Evolutionary conservation across 257 asterid species (phyloP), one percentile per base, ranked within the genome.

Genomic region (Paulownia fortunei): DNA sequence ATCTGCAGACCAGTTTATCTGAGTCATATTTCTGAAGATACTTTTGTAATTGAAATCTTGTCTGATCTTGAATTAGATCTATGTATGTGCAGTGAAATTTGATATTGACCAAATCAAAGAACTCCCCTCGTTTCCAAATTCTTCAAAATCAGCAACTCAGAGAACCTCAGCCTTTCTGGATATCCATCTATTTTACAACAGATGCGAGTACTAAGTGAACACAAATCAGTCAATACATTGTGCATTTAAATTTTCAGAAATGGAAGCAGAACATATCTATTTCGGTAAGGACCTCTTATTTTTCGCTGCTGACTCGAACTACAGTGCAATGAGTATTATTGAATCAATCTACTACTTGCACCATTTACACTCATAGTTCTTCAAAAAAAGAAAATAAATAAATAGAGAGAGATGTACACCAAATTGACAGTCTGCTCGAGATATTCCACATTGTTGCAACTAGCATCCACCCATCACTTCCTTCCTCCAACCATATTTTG

Each of bases 401-500:
- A 26, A 23, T 36, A n/a, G n/a, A n/a, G n/a, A n/a, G n/a, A 8
- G 39, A 64, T 72, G n/a, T 69, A 56, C 73, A 72, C 36, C 69
- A 68, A 55, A 13, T 8, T 30, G 10, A 19, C 49, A 55, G 24
- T 34, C 19, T 6, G 23, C 36, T 10, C 3, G 2, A 77, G 51
- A 69, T n/a, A 47, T 51, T 34, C 24, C 36, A 49, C 42, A 32
- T n/a, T 32, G 12, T 23, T 34, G 69, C 37, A 61, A 71, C 68
- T 21, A 24, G 37, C 6, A 49, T n/a, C n/a, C 4, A n/a, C 56
- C 72, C 8, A 49, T 81, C 69, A 79, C 73, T 85, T 85, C 76
- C 86, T 85, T 61, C 88, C 88, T 23, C 88, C 86, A n/a, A n/a
- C n/a, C 75, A 79, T 72, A 46, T 41, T 78, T 16, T 78, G 83